phyloP scores from a whole-genome alignment of 1,284 basidiomycete genomes.

The Limonomyces culmigenus region DNA sequence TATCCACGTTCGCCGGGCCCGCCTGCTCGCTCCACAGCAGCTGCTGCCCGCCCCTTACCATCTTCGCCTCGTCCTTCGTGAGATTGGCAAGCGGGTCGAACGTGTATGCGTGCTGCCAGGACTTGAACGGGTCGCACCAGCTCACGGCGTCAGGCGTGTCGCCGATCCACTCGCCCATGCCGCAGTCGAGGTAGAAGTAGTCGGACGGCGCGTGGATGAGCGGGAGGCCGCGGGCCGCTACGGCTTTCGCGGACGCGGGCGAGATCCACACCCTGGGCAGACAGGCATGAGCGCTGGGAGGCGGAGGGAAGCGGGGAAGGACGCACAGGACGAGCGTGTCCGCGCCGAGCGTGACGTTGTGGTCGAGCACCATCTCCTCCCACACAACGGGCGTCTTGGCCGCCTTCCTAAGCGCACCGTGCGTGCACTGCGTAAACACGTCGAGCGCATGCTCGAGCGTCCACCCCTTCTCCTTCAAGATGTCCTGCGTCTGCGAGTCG shows the following conservation, averaged over 20 bases:
- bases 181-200: slow-evolving; percentile 56
- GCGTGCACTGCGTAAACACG: slow-evolving; percentile 39
- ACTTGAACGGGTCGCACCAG: slow-evolving; percentile 43
- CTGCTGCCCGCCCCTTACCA: slow-evolving; percentile 35
- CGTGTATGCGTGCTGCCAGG: slow-evolving; percentile 31
- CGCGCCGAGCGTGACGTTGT: slow-evolving; percentile 41
- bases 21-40: slow-evolving; percentile 43
- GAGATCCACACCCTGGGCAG: slow-evolving; percentile 68
- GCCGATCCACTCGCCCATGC: slow-evolving; percentile 27
- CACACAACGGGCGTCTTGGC: slow-evolving; percentile 54
- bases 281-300: too few species aligned
- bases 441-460: slow-evolving; percentile 50
- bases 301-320: too few species aligned
- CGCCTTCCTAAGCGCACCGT: slow-evolving; percentile 21
- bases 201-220: slow-evolving; percentile 55
- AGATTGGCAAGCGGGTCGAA: slow-evolving; percentile 36
- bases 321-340: slow-evolving; percentile 64
- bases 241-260: slow-evolving; percentile 35
- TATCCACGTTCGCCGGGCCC: slow-evolving; percentile 32
- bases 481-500: slow-evolving; percentile 38
- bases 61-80: slow-evolving; percentile 15
- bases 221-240: slow-evolving; percentile 40
- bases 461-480: slow-evolving; percentile 26
- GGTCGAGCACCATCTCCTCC: slow-evolving; percentile 62
- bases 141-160: slow-evolving; percentile 2